These are phyloP conservation scores for Gossypium longicalyx DNA, from an alignment of 345 rosid species.

Conservation along the genomic window DNA sequence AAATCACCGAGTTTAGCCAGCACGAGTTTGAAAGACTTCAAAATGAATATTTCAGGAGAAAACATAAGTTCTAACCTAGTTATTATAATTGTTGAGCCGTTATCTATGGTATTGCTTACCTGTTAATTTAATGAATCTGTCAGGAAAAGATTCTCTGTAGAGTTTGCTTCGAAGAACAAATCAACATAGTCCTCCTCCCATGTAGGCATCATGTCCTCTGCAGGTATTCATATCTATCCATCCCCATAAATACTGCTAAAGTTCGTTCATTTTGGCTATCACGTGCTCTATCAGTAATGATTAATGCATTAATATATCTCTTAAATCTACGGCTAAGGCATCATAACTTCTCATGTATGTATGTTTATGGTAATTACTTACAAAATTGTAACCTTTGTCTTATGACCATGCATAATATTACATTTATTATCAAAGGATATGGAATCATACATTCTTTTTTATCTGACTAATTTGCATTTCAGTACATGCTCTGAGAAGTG, in stretches of 20 bases:
- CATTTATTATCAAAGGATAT: background rate
- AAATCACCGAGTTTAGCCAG: slow-evolving; percentile 61
- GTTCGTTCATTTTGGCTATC: background rate
- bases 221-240: slow-evolving; percentile 40
- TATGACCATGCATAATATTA: background rate
- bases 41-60: slow-evolving; percentile 40
- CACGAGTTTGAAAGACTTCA: slow-evolving; percentile 78
- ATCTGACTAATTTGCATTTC: slow-evolving; percentile 11
- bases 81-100: background rate
- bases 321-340: background rate
- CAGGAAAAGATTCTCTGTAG: slow-evolving; percentile 89
- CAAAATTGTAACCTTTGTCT: background rate
- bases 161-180: slow-evolving; percentile 87
- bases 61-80: background rate
- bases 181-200: slow-evolving; percentile 68
- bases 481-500: slow-evolving; percentile 90
- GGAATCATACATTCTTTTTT: background rate
- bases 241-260: background rate
- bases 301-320: background rate
- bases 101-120: background rate
- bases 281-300: background rate
- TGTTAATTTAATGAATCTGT: slow-evolving; percentile 18
- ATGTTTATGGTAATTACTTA: too few relatives aligned
- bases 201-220: slow-evolving; percentile 85
- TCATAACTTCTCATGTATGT: background rate